A percentile compares a stretch with the other conserved stretches of the same genome.
phyloP scores from a whole-genome alignment of 2,329 filamentous ascomycete species.

The Mycosphaerelloides madeirae region DNA sequence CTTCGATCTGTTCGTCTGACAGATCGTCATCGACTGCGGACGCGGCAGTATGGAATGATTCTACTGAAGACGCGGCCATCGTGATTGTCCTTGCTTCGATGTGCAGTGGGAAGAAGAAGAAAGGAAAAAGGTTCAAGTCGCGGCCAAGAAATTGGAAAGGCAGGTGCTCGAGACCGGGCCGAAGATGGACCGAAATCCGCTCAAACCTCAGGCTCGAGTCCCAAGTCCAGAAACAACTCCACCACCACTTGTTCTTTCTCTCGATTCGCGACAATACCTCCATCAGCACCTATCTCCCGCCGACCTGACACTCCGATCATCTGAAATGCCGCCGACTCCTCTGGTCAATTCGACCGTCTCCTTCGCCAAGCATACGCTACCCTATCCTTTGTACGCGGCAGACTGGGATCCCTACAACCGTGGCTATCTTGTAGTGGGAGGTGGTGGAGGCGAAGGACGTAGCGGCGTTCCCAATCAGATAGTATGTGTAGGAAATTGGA shows the following conservation, averaged over 20 bases:
- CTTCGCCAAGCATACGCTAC: slow-evolving; percentile 61
- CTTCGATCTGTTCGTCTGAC: slow-evolving; percentile 59
- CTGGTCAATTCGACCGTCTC: slow-evolving; percentile 29
- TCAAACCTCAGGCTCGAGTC: too few relatives aligned
- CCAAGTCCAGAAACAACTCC: too few relatives aligned
- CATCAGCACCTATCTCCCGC: too few relatives aligned
- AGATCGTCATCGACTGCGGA: slow-evolving; percentile 36
- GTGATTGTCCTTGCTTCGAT: too few relatives aligned
- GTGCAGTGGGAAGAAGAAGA: not conserved
- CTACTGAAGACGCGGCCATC: slow-evolving; percentile 9
- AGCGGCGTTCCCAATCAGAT: slow-evolving; percentile 86
- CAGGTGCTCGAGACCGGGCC: too few relatives aligned
- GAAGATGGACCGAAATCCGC: too few relatives aligned
- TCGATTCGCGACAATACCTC: not conserved
- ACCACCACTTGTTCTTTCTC: not conserved
- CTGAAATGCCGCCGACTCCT: slow-evolving; percentile 7
- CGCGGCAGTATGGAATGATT: slow-evolving; percentile 9
- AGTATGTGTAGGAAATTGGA: slow-evolving; percentile 45
- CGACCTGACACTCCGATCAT: not conserved
- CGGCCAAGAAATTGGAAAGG: not conserved
- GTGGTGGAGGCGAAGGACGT: slow-evolving; percentile 77
- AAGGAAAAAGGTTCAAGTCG: slow-evolving; percentile 1
- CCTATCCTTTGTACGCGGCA: slow-evolving; percentile 80
- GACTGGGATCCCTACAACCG: slow-evolving; percentile 82
- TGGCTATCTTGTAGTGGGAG: slow-evolving; percentile 72